Percentiles rank a stretch among this genome's conserved stretches.
These are phyloP conservation scores for Penicillium taxi DNA, from an alignment of 495 filamentous ascomycete species.

Conservation along the genomic window DNA sequence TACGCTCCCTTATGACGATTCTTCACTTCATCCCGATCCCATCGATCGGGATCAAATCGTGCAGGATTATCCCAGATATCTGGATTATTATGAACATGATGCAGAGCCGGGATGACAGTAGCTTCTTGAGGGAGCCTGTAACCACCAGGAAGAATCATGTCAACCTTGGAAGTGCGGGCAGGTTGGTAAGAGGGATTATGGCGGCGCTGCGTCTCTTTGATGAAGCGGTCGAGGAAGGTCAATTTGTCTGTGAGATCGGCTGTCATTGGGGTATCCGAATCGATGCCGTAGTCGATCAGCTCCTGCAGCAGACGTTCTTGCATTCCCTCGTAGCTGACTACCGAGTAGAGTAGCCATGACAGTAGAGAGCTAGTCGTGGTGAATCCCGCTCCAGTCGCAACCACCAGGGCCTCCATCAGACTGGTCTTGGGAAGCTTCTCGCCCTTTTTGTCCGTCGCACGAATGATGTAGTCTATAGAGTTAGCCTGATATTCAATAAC, in stretches of 20 bases:
- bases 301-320: conserved; percentile 48
- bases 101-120: conserved; percentile 39
- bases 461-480: conserved; percentile 33
- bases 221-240: conserved; percentile 41
- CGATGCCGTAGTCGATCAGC: conserved; percentile 40
- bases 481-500: neutral
- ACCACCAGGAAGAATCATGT: conserved; percentile 46
- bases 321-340: conserved; percentile 41
- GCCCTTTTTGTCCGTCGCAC: conserved; percentile 43
- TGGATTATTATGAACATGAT: conserved; percentile 45
- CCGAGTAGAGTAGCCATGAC: conserved; percentile 44
- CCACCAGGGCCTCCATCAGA: conserved; percentile 20
- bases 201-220: conserved; percentile 49
- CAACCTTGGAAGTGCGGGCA: conserved; percentile 40
- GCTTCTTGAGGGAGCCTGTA: conserved; percentile 39
- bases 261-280: conserved; percentile 23
- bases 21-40: conserved; percentile 43
- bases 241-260: conserved; percentile 23
- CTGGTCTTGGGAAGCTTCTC: conserved; percentile 36
- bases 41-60: conserved; percentile 46
- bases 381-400: conserved; percentile 22
- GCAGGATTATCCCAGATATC: conserved; percentile 42
- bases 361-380: conserved; percentile 21
- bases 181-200: conserved; percentile 51
- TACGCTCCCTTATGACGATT: conserved; percentile 37